phyloP scores from a whole-genome alignment of 2,329 filamentous ascomycete species.

The Botrytis fabae region DNA sequence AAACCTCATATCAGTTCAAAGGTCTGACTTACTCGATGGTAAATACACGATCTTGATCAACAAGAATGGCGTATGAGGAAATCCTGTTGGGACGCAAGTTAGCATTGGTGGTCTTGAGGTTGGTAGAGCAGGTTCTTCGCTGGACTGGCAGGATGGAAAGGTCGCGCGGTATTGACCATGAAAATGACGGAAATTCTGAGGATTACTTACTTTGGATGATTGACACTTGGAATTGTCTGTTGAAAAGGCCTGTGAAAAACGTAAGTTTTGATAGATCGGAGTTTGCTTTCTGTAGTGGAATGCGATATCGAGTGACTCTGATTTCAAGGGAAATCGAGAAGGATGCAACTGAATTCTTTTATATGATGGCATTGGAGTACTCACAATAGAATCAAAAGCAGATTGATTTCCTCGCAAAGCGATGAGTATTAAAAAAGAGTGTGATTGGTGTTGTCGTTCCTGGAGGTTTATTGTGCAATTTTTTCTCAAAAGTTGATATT shows the following conservation, averaged over 20 bases:
- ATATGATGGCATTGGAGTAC: neutral
- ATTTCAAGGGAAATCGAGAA: neutral
- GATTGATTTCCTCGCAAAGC: conserved; percentile 6
- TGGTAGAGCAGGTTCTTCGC: neutral
- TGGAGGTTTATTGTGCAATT: neutral
- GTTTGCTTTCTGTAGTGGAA: conserved; percentile 6
- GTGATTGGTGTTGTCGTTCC: conserved; percentile 1
- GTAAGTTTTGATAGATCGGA: conserved; percentile 9
- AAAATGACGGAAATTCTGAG: neutral
- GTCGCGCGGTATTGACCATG: neutral
- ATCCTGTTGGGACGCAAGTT: neutral
- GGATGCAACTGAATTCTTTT: conserved; percentile 4
- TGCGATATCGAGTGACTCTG: neutral
- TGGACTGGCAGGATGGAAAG: neutral
- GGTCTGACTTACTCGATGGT: neutral
- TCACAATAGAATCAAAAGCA: conserved; percentile 19
- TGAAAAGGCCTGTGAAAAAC: neutral
- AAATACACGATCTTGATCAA: neutral
- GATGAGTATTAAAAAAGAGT: conserved; percentile 4
- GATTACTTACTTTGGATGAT: conserved; percentile 2
- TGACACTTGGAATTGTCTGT: conserved; percentile 1
- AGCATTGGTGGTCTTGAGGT: neutral
- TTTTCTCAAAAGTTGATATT: conserved; percentile 1
- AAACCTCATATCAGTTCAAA: neutral
- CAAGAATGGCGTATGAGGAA: neutral